These are phyloP conservation scores for Opeltia flavorubescens DNA, from an alignment of 495 filamentous ascomycete species.

Conservation along the genomic window DNA sequence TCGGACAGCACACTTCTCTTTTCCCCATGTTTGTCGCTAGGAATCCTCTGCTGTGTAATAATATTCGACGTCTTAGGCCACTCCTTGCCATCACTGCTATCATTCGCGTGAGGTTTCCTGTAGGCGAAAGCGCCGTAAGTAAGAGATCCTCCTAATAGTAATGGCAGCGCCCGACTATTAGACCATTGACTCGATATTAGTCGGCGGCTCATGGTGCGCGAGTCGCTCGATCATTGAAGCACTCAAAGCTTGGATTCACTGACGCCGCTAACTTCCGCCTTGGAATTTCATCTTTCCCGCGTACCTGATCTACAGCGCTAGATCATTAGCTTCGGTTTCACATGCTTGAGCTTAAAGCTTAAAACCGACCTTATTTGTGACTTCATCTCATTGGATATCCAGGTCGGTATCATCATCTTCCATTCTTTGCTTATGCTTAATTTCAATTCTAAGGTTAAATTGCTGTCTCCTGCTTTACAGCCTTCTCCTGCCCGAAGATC, in stretches of 20 bases:
- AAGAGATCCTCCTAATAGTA: neutral
- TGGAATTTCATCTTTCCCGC: neutral
- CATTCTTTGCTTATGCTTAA: too few species aligned
- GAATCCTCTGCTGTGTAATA: neutral
- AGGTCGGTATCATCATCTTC: too few species aligned
- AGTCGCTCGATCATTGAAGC: too few species aligned
- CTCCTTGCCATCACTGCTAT: slow-evolving; percentile 5
- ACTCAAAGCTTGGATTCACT: too few species aligned
- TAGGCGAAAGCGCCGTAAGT: neutral
- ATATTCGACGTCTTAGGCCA: slow-evolving; percentile 5
- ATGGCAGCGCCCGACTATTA: neutral
- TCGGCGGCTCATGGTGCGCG: neutral
- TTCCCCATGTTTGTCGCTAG: neutral
- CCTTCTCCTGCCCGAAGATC: too few species aligned
- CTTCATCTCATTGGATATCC: too few species aligned
- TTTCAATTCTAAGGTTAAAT: neutral
- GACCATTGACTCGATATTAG: neutral
- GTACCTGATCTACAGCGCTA: slow-evolving; percentile 2
- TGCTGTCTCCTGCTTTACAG: neutral
- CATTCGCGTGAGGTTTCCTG: neutral
- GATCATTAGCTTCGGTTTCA: neutral
- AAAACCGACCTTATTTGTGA: neutral
- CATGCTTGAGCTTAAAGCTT: too few species aligned
- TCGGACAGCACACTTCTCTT: neutral
- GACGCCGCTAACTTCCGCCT: too few species aligned